Evolutionary conservation across 1,284 basidiomycete genomes (phyloP), one percentile per base, ranked within the genome.

Genomic region (Ceratobasidium sp.): DNA sequence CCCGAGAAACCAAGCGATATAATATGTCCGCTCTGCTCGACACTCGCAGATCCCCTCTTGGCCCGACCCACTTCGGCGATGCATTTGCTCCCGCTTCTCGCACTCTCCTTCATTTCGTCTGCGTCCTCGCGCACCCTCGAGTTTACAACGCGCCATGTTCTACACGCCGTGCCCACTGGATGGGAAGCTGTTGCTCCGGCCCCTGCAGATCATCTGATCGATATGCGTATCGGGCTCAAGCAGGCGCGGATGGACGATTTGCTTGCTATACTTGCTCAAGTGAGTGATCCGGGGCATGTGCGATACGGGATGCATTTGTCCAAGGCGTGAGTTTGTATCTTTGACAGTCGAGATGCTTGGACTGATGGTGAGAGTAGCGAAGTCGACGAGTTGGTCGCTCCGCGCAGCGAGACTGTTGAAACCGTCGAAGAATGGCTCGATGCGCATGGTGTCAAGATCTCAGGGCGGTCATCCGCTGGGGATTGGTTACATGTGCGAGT

Each of bases 301-400:
- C 46, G 49, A 7, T 69, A 69, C 34, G 65, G 65, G 6, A 29
- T 31, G 34, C 49, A 69, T 31, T 54, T 69, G 49, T 69, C 65
- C 24, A 51, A 69, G 31, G 48, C 62, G 62, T 65, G 41, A 65
- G 62, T 65, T 14, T n/a, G 90, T 53, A 82, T 79, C 1, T 81
- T 90, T 27, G 31, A 27, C 53, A 5, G 13, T 22, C 8, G 7
- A 31, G 24, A 24, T 27, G 24, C 53, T 41, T 63, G 37, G 9
- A 48, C 19, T 49, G 16, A 49, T n/a, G 7, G 4, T 6, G 22
- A 11, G 6, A 14, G 4, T 56, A 59, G 56, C 7, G 27, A 53
- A 27, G 48, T 53, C 48, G 65, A 53, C 2, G 65, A 27, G 49
- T 13, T n/a, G n/a, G n/a, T n/a, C n/a, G n/a, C n/a, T n/a, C n/a